phyloP scores from a whole-genome alignment of 352 stramenopile genomes.

The Pythium sukuiense region DNA sequence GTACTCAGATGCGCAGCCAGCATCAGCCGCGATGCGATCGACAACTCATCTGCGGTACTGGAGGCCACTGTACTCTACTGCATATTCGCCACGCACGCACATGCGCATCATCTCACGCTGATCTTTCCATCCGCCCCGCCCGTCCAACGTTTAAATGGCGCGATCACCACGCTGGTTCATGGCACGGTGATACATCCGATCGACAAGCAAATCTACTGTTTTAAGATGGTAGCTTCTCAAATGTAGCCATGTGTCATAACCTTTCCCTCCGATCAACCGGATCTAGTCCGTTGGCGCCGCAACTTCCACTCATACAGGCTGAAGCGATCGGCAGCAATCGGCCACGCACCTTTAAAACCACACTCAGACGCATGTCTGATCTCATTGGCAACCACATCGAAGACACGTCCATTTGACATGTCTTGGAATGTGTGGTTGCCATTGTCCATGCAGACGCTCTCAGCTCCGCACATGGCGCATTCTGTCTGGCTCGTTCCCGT shows the following conservation, averaged over 20 bases:
- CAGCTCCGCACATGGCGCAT: too few species aligned
- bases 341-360: too few species aligned
- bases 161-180: neutral
- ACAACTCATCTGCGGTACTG: neutral
- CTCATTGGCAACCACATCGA: too few species aligned
- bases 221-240: neutral
- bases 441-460: too few species aligned
- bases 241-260: slow-evolving; percentile 4
- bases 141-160: neutral
- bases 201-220: neutral
- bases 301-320: too few species aligned
- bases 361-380: too few species aligned
- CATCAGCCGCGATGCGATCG: neutral
- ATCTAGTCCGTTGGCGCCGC: neutral
- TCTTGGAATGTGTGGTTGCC: too few species aligned
- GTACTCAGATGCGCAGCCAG: neutral
- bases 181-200: neutral
- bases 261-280: neutral
- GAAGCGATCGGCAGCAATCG: too few species aligned
- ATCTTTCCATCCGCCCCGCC: neutral
- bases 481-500: too few species aligned
- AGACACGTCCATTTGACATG: too few species aligned
- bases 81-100: too few species aligned
- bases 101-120: neutral
- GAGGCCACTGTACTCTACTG: too few species aligned